Base-by-base conservation (phyloP, 345 rosid genomes). In the Excoecaria agallocha region DNA sequence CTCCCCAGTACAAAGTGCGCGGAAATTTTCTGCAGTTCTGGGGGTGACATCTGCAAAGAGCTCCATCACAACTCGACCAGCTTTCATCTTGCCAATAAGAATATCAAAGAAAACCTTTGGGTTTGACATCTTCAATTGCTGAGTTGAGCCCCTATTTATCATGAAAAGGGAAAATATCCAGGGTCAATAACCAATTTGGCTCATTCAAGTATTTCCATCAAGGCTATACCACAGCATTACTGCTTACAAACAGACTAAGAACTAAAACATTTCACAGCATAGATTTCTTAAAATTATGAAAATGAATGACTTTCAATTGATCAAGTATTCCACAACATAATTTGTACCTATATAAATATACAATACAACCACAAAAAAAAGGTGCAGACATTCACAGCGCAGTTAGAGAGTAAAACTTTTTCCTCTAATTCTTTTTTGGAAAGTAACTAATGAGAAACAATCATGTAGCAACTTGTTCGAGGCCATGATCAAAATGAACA, bases 1-100 rank as follows among this genome's bases (percentile, higher is more conserved):
- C 86, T 92, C 96, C 5, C 94, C 98, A 0, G 92, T 92, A 84
- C 96, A 90, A 15, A 94, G 85, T 6, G 92, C 94, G 1, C 92
- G 87, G 72, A 94, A 90, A 38, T 91, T 93, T 71, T 90, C 88
- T 0, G 96, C 93, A 1, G 98, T 90, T 77, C 80, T 89, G 0
- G 97, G 96, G 1, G 90, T 89, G 5, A 60, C 86, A 56, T 91
- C 97, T 0, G 93, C 86, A 69, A 90, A 93, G 0, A 91, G 84
- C 81, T 93, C 96, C 98, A 93, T 93, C 20, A 93, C 94, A 0
- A 90, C 71, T 46, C 91, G 69, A 0, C 97, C 96, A 0, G 87
- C 87, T 80, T 89, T 90, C 77, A 74, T 77, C 70, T 84, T 87
- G 5, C 98, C 94, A 12, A 91, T 86, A 76, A 88, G 65, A 38